Evolutionary conservation across 495 filamentous ascomycete genomes (phyloP).

Genomic region (Penicillium bovifimosum): DNA sequence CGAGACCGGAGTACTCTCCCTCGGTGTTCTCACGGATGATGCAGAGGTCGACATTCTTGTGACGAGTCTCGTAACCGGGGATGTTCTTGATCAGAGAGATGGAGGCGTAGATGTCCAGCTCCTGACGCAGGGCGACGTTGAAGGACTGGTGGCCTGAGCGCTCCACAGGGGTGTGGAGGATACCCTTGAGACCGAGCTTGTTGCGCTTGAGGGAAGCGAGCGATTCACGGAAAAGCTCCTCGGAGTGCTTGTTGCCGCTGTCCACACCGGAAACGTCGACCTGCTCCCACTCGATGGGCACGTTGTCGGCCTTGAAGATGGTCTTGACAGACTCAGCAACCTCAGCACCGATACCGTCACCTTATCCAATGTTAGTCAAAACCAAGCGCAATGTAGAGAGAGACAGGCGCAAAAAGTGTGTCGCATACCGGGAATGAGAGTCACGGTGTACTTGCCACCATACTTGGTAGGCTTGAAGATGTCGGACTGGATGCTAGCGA

Average conservation of each 20-base stretch:
- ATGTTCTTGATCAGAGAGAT: constrained; percentile 99
- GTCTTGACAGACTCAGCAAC: constrained; percentile 97
- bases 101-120: constrained; percentile 98
- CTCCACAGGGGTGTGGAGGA: constrained; percentile 94
- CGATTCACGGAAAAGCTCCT: constrained; percentile 90
- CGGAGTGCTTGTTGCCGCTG: constrained; percentile 78
- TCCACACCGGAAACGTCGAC: constrained; percentile 92
- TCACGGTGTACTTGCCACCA: constrained; percentile 98
- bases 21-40: constrained; percentile 99
- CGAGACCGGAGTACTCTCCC: constrained; percentile 96
- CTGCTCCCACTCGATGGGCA: constrained; percentile 98
- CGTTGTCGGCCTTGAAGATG: constrained; percentile 98
- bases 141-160: constrained; percentile 97
- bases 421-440: constrained; percentile 79
- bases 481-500: constrained; percentile 77
- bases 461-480: constrained; percentile 99
- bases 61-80: constrained; percentile 93
- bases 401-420: constrained; percentile 7
- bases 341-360: constrained; percentile 97
- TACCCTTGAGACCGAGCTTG: constrained; percentile 95
- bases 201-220: constrained; percentile 93
- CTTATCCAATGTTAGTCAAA: constrained; percentile 28
- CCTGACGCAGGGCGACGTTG: constrained; percentile 98
- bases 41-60: constrained; percentile 93
- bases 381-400: background rate